Conservation (phyloP, 805 yeast genomes). For the Wickerhamia fluorescens region DNA sequence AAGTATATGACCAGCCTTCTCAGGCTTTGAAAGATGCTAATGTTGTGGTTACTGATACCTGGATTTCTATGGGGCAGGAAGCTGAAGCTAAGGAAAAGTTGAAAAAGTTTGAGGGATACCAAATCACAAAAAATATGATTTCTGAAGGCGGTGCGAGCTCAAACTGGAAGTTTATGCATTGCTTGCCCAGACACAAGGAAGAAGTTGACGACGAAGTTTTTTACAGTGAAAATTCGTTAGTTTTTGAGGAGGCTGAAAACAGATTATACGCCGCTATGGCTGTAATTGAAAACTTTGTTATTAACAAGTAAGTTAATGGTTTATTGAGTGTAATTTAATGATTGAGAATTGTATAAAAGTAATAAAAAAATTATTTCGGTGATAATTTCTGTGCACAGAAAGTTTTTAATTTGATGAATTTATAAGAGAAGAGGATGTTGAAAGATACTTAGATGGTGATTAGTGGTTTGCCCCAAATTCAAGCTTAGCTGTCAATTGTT, state of each 20-base stretch:
- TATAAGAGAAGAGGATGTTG: too few species aligned
- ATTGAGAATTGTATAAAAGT: too few species aligned
- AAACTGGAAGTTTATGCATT: constrained; percentile 92
- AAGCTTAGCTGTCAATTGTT: too few species aligned
- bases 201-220: constrained; percentile 94
- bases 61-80: constrained; percentile 98
- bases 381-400: too few species aligned
- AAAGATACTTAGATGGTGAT: too few species aligned
- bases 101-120: constrained; percentile 80
- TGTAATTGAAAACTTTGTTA: constrained; percentile 81
- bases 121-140: constrained; percentile 65
- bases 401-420: too few species aligned
- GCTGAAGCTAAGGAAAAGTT: constrained; percentile 63
- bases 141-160: constrained; percentile 47
- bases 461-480: too few species aligned
- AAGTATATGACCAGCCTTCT: constrained; percentile 64
- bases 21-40: constrained; percentile 69
- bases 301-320: constrained; percentile 41
- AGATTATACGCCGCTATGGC: constrained; percentile 95
- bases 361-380: too few species aligned
- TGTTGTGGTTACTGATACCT: constrained; percentile 89
- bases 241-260: constrained; percentile 94
- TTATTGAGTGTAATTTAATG: too few species aligned
- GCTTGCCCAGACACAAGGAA: constrained; percentile 91
- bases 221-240: constrained; percentile 70